Evolutionary conservation across 345 rosid genomes (phyloP).

Genomic region (Melaleuca quinquenervia): DNA sequence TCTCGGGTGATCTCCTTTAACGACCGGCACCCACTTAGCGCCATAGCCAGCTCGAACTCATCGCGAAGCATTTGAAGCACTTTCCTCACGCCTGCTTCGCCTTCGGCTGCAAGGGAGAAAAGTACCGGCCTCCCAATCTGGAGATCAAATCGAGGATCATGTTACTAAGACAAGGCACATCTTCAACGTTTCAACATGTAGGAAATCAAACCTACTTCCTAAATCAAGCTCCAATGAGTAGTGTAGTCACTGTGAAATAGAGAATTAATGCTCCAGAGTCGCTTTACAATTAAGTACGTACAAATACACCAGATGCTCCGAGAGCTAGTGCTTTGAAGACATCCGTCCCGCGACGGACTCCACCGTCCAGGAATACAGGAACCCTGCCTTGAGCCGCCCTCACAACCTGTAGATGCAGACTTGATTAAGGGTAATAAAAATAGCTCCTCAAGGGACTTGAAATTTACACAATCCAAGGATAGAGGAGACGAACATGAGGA

Average conservation of each 20-base stretch:
- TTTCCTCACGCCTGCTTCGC: conserved; percentile 60
- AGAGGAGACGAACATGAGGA: neutral
- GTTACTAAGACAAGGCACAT: neutral
- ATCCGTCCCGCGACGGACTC: conserved; percentile 96
- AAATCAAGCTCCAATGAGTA: neutral
- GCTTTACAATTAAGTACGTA: conserved; percentile 43
- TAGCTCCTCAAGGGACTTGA: neutral
- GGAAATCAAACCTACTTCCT: neutral
- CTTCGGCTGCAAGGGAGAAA: conserved; percentile 69
- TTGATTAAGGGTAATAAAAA: neutral
- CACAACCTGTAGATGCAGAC: conserved; percentile 62
- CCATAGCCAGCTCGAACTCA: conserved; percentile 84
- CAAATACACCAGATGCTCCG: conserved; percentile 93
- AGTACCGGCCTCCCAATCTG: conserved; percentile 86
- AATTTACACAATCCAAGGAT: neutral
- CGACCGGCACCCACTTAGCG: conserved; percentile 70
- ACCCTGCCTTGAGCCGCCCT: conserved; percentile 76
- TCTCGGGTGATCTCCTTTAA: conserved; percentile 64
- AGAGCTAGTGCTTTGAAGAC: conserved; percentile 93
- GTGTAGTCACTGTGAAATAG: neutral
- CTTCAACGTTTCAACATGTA: neutral
- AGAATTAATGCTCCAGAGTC: neutral
- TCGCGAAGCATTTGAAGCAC: conserved; percentile 60
- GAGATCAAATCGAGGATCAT: neutral
- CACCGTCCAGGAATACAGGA: conserved; percentile 89